A percentile compares a stretch with the other conserved stretches of the same genome.
These are phyloP conservation scores for Phylloporus rhodoxanthus DNA, from an alignment of 768 basidiomycete species.

Conservation along the genomic window DNA sequence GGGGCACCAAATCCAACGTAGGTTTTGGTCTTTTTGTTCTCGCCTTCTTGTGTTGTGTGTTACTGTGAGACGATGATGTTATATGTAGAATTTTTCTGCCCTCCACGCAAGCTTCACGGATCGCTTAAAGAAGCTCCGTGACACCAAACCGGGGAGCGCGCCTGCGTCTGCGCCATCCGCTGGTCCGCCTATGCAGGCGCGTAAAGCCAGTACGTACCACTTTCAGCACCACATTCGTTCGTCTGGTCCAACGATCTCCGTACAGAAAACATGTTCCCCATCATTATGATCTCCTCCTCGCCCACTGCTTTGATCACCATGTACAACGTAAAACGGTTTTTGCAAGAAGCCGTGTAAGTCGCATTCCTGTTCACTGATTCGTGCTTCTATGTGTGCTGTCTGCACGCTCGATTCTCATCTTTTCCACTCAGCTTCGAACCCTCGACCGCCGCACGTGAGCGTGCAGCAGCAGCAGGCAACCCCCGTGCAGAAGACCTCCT, in stretches of 20 bases:
- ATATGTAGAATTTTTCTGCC: conserved; percentile 70
- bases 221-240: neutral
- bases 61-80: neutral
- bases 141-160: conserved; percentile 50
- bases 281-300: conserved; percentile 93
- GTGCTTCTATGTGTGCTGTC: neutral
- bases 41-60: neutral
- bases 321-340: conserved; percentile 92
- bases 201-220: conserved; percentile 58
- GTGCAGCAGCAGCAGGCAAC: conserved; percentile 64
- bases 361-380: neutral
- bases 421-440: conserved; percentile 53
- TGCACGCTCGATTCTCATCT: neutral
- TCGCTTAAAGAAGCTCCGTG: conserved; percentile 73
- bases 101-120: conserved; percentile 63
- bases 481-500: conserved; percentile 76
- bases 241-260: too few species aligned
- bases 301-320: conserved; percentile 95
- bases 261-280: conserved; percentile 75
- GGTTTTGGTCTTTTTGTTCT: conserved; percentile 21
- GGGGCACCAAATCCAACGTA: conserved; percentile 81
- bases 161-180: conserved; percentile 36
- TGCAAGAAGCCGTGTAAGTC: conserved; percentile 79
- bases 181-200: conserved; percentile 40
- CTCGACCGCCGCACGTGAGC: conserved; percentile 67